Base-by-base conservation (phyloP, 2,329 filamentous ascomycete genomes). In the Xylaria arbuscula region DNA sequence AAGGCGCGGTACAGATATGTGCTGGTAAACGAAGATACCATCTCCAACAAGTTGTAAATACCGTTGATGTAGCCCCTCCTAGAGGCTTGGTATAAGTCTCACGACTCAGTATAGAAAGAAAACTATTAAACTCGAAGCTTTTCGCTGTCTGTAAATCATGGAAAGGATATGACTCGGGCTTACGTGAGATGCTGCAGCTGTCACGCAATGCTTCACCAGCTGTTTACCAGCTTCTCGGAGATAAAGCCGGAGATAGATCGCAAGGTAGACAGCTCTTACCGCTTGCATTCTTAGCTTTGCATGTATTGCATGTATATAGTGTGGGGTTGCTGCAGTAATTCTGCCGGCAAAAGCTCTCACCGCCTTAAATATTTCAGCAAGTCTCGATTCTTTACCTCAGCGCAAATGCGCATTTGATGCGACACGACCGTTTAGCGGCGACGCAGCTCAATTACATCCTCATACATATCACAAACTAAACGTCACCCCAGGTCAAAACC, bases 1-100 rank as follows among this genome's bases (percentile, higher is more conserved):
- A 86, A 87, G 77, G 84, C 85, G 3, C 80, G 84, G 57, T 86
- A 84, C 70, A 77, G 85, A 70, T 86, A 84, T 72, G 83, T 85
- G 7, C 76, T 85, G 50, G 81, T 83, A 1, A 84, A 84, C 64
- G 81, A 83, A 75, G 77, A 79, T 63, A 77, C 64, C 54, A 76
- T 10, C 13, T 24, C 56, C 68, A 58, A 56, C 9, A 64, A 64
- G 45, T 34, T 67, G 45, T 68, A 69, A 56, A 50, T n/a, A 19
- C 8, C 8, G 9, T 2, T 15, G 2, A 28, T 24, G 19, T 10
- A 47, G 45, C 10, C 5, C 3, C 8, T 3, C 15, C 9, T n/a
- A 8, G 15, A 32, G 15, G 24, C 7, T 53, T 9, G 7, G 45
- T 10, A n/a, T 7, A 36, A 17, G 17, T 45, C 17, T 15, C 15